Base-by-base conservation (phyloP, 345 rosid genomes). In the Leavenworthia alabamica region DNA sequence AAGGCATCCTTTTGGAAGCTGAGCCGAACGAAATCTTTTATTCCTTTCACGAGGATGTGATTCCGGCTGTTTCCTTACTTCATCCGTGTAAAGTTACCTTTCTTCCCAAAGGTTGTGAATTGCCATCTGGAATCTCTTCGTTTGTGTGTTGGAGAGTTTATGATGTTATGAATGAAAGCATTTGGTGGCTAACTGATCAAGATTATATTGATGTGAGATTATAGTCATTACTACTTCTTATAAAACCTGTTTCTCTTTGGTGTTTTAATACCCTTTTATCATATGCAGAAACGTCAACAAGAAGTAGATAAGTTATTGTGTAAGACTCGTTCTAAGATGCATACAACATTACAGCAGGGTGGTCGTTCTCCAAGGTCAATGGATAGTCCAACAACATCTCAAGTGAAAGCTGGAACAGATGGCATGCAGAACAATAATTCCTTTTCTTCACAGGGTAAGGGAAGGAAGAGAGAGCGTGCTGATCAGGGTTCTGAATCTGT, bases 11-110 rank as follows among this genome's bases (percentile, higher is more conserved):
- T 9, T 58, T 86, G 77, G 98, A 89, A 53, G 91, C 94, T 62
- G 85, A 75, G 84, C 97, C 98, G 4, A 92, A 92, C 94, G 94
- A 92, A 76, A 56, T 92, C 56, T 92, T 92, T 44, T 92, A 85
- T 65, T 92, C 98, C 75, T 92, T 92, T 80, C 96, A 92, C 47
- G 67, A 85, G 94, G 99, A 86, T 89, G 90, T 81, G 78, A 92
- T 79, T 74, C 81, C 89, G 67, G 91, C 91, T 73, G 93, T 81
- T 57, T 89, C 93, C 0, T 64, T 92, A 73, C 79, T 92, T 22
- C 99, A 93, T 76, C 94, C 86, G n/a, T 93, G 99, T 82, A 93
- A 89, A 82, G 99, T 93, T 72, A 77, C 91, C 70, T 93, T 93
- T 71, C 94, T 93, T 63, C 87, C 83, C 9, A 85, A 79, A 85